Conservation (phyloP, 1,139 yeast genomes). For the Yamadazyma blattariae region DNA sequence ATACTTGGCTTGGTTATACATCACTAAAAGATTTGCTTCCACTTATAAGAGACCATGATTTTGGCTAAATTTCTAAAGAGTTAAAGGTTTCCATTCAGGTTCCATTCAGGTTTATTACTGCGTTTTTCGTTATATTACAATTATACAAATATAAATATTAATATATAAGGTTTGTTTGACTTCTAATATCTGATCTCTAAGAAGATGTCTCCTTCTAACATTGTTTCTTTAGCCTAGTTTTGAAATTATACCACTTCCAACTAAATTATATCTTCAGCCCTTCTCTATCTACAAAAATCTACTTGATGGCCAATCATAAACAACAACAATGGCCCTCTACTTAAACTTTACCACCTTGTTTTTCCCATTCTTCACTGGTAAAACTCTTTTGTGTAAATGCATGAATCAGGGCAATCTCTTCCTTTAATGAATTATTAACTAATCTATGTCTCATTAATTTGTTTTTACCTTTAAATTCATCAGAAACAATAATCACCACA, state of each 20-base stretch:
- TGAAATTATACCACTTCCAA: neutral
- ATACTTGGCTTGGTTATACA: conserved; percentile 25
- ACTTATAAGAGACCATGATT: conserved; percentile 13
- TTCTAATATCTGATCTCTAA: too few relatives aligned
- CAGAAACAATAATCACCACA: conserved; percentile 80
- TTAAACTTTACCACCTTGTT: conserved; percentile 39
- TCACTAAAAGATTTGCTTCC: conserved; percentile 17
- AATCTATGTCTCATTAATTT: conserved; percentile 82
- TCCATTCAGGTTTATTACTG: too few relatives aligned
- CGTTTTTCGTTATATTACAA: too few relatives aligned
- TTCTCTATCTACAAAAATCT: too few relatives aligned
- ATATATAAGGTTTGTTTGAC: too few relatives aligned
- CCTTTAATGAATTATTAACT: conserved; percentile 75
- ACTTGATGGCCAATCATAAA: too few relatives aligned
- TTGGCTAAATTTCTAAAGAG: too few relatives aligned
- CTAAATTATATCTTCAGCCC: neutral
- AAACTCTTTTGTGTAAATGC: conserved; percentile 92
- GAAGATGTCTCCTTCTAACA: too few relatives aligned
- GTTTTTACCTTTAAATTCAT: conserved; percentile 71
- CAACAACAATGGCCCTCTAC: too few relatives aligned
- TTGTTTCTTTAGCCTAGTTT: too few relatives aligned
- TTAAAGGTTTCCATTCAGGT: too few relatives aligned
- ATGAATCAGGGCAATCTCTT: conserved; percentile 82
- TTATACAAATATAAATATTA: too few relatives aligned
- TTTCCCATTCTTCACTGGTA: conserved; percentile 70